Base-by-base conservation (phyloP, 2,329 filamentous ascomycete genomes). In the Penicillium sp. region DNA sequence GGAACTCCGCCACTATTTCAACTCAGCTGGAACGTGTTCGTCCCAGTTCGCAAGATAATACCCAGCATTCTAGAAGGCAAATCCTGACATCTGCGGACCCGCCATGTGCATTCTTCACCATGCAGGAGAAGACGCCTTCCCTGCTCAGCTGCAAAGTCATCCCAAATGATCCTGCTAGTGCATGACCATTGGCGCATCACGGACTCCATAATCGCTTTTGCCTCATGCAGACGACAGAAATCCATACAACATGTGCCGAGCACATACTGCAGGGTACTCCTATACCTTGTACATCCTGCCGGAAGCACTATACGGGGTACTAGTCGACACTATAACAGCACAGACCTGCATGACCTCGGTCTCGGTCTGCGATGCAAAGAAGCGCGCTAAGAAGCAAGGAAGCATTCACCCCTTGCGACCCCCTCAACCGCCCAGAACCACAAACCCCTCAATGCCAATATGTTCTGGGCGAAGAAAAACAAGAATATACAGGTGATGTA, bases 311-410 rank as follows among this genome's bases (percentile, higher is more conserved):
- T 9, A 25, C 8, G 8, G 8, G 16, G 13, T 25, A 29, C 38
- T 50, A 50, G 38, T 25, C 9, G 3, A 13, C 5, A 23, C 18
- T 29, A 45, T 35, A 37, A 2, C 44, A 34, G 8, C 21, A 5
- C 16, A 18, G 25, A 50, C 15, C 38, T 42, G 18, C 39, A 44
- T 35, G 16, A 8, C 10, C 39, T 18, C 4, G 29, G 29, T 44
- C 39, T 18, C 9, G 29, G 29, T 44, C 39, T 35, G 35, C 21
- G 13, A 40, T 21, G 21, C 21, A 39, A 18, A 48, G 32, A 39
- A 52, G 41, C 50, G 50, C 41, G 50, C 50, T 52, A 39, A 15
- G 7, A 52, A 52, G 50, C 41, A 52, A 52, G 50, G 50, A 38
- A 5, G 13, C 21, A 38, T 21, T 18, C 15, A 25, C 50, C 49